Percentiles rank a stretch among this genome's conserved stretches.
These are phyloP conservation scores for Trametes elegans DNA, from an alignment of 768 basidiomycete genomes.

Conservation along the genomic window DNA sequence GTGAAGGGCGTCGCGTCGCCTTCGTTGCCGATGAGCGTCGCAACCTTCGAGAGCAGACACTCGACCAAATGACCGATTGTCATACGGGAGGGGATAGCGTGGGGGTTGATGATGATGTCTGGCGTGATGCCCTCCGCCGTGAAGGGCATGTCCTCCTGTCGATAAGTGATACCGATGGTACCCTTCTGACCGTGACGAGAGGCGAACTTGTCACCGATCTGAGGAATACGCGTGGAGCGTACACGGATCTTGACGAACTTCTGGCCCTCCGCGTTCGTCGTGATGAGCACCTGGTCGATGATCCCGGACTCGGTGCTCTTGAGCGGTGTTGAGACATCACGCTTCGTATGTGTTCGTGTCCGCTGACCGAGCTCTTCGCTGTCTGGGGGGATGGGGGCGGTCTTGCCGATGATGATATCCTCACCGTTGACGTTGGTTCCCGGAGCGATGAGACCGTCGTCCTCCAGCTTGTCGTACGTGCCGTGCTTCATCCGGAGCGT, in stretches of 20 bases:
- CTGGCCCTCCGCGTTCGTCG: conserved; percentile 93
- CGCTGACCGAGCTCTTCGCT: conserved; percentile 97
- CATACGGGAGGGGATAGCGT: conserved; percentile 99
- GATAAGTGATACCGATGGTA: conserved; percentile 98
- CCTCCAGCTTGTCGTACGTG: conserved; percentile 97
- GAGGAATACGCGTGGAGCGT: conserved; percentile 92
- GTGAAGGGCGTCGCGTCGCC: conserved; percentile 99
- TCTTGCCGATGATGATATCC: conserved; percentile 99
- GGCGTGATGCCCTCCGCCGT: conserved; percentile 95
- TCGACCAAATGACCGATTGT: conserved; percentile 99
- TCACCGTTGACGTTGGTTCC: conserved; percentile 94
- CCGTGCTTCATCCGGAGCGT: conserved; percentile 98
- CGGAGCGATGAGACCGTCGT: conserved; percentile 93
- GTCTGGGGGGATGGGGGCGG: conserved; percentile 93
- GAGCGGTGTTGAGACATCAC: conserved; percentile 95
- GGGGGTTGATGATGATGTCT: conserved; percentile 97
- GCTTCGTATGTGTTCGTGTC: conserved; percentile 87
- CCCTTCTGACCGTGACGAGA: conserved; percentile 99
- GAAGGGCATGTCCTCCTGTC: conserved; percentile 99
- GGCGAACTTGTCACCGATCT: conserved; percentile 99
- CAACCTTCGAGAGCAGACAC: conserved; percentile 93
- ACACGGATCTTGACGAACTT: conserved; percentile 99
- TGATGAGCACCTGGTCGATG: conserved; percentile 95
- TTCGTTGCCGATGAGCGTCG: conserved; percentile 93
- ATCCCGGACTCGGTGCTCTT: conserved; percentile 98